A percentile compares a stretch with the other conserved stretches of the same genome.
These are phyloP conservation scores for Aspergillus ochraceoroseus DNA, from an alignment of 2,329 filamentous ascomycete species.

Conservation along the genomic window DNA sequence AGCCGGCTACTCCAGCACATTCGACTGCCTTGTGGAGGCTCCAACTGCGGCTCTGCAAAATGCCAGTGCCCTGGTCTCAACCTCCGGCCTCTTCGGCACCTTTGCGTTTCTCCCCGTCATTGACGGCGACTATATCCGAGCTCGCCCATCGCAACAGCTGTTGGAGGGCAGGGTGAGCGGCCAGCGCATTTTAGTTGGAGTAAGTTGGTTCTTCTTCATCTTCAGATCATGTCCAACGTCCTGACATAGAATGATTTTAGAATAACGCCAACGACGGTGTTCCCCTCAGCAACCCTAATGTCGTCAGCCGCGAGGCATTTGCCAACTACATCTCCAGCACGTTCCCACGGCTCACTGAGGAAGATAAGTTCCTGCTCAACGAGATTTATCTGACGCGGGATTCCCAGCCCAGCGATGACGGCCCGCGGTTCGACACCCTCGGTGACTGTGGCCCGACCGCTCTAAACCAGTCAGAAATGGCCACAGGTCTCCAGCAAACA, in stretches of 20 bases:
- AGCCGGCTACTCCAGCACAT: constrained; percentile 23
- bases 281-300: constrained; percentile 44
- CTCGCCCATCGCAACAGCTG: constrained; percentile 39
- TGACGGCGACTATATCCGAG: constrained; percentile 39
- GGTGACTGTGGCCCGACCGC: constrained; percentile 44
- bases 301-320: constrained; percentile 42
- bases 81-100: constrained; percentile 36
- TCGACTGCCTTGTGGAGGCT: constrained; percentile 42
- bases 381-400: constrained; percentile 35
- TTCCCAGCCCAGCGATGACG: constrained; percentile 21
- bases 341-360: constrained; percentile 35
- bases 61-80: constrained; percentile 35
- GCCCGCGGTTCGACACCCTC: constrained; percentile 37
- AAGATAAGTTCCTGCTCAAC: constrained; percentile 30
- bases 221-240: no score
- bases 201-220: constrained; percentile 1
- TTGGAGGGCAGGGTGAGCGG: constrained; percentile 38
- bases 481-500: constrained; percentile 51
- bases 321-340: constrained; percentile 37
- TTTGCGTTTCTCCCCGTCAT: constrained; percentile 46
- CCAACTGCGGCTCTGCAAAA: constrained; percentile 37
- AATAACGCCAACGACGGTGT: constrained; percentile 52
- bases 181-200: constrained; percentile 32
- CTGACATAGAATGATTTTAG: no score
- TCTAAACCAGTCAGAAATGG: constrained; percentile 48